Percentiles rank a stretch among this genome's conserved stretches.
Evolutionary conservation across 768 basidiomycete genomes (phyloP).

Genomic region (Amanita exitialis): DNA sequence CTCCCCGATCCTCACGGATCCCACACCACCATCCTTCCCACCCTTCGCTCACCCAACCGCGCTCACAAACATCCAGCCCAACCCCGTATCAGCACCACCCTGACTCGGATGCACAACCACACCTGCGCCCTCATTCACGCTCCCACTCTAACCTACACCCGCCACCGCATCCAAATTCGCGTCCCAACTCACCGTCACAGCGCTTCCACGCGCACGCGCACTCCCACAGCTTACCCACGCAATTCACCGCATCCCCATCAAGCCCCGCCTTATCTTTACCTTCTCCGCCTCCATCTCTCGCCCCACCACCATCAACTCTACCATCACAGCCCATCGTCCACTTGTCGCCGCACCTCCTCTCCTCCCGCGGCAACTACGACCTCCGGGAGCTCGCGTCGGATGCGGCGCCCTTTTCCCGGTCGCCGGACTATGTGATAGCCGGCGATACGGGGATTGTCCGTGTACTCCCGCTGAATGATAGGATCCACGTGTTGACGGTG

Average conservation of each 20-base stretch:
- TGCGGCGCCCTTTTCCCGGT: constrained; percentile 43
- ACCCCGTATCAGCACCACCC: background rate
- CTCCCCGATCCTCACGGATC: constrained; percentile 10
- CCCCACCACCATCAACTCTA: constrained; percentile 15
- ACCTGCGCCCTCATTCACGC: background rate
- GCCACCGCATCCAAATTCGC: constrained; percentile 14
- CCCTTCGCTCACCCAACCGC: constrained; percentile 10
- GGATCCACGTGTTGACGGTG: constrained; percentile 83
- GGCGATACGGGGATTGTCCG: constrained; percentile 82
- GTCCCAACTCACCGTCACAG: constrained; percentile 3
- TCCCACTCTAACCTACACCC: constrained; percentile 15
- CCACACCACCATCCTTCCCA: background rate
- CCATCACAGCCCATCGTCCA: background rate
- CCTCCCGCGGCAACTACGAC: constrained; percentile 43
- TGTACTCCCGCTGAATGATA: constrained; percentile 75
- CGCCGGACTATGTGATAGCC: constrained; percentile 60
- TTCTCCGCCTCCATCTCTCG: constrained; percentile 11
- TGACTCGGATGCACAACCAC: background rate
- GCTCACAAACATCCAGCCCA: background rate
- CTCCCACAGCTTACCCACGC: background rate
- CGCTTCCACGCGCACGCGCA: constrained; percentile 1
- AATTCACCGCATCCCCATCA: too few relatives aligned
- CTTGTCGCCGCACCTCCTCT: background rate
- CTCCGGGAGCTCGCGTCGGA: constrained; percentile 75
- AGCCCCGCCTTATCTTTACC: background rate